phyloP scores from a whole-genome alignment of 2,329 filamentous ascomycete species.

The Ploettnerulaceae sp. region DNA sequence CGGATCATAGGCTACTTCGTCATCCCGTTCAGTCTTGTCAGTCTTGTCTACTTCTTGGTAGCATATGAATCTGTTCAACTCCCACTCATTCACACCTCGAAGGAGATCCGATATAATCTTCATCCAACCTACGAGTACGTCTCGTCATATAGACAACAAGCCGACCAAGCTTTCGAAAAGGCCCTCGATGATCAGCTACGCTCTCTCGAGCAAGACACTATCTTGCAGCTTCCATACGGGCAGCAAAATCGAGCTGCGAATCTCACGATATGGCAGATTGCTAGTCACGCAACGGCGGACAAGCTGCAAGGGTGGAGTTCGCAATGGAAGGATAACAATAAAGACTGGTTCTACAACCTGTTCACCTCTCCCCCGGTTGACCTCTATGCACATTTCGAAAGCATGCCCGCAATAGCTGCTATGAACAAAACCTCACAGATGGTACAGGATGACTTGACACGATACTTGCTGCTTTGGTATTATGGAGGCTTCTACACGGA shows the following conservation, averaged over 20 bases:
- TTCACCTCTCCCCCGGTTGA: slow-evolving; percentile 5
- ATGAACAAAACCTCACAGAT: slow-evolving; percentile 7
- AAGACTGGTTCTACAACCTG: slow-evolving; percentile 18
- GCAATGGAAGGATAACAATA: slow-evolving; percentile 21
- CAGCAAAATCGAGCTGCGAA: slow-evolving; percentile 10
- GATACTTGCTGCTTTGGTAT: slow-evolving; percentile 25
- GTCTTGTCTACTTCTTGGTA: slow-evolving; percentile 13
- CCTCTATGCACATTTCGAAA: slow-evolving; percentile 14
- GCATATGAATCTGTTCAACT: slow-evolving; percentile 8
- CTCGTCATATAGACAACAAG: slow-evolving; percentile 19
- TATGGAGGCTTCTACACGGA: slow-evolving; percentile 22
- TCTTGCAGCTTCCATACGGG: not conserved
- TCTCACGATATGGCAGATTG: slow-evolving; percentile 23
- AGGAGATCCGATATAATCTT: not conserved
- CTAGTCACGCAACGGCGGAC: slow-evolving; percentile 5
- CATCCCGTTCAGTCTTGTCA: slow-evolving; percentile 2
- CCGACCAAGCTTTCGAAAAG: slow-evolving; percentile 16
- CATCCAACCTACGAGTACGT: slow-evolving; percentile 19
- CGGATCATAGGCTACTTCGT: not conserved
- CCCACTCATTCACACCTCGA: not conserved
- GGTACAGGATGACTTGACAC: slow-evolving; percentile 17
- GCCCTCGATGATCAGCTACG: slow-evolving; percentile 17
- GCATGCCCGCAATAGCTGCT: slow-evolving; percentile 15
- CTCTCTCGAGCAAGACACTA: slow-evolving; percentile 12
- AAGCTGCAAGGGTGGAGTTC: slow-evolving; percentile 12